Conservation (phyloP, 2,329 filamentous ascomycete species). For the Neoscytalidium dimidiatum region DNA sequence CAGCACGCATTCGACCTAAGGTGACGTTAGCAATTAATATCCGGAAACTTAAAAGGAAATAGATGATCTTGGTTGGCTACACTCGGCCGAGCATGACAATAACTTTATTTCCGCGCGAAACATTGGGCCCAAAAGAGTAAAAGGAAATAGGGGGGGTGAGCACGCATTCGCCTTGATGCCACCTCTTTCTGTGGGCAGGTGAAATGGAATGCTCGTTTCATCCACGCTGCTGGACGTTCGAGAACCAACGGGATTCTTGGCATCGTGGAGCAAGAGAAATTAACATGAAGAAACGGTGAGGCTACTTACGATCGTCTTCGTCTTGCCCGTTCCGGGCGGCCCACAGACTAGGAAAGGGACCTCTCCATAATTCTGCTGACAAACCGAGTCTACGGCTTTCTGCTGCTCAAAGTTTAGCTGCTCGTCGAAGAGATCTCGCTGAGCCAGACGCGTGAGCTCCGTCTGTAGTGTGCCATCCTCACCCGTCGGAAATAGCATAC, state of each 20-base stretch:
- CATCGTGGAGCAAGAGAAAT: not conserved
- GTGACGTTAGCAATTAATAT: not conserved
- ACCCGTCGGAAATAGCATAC: conserved; percentile 48
- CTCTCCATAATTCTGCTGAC: conserved; percentile 43
- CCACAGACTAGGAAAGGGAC: conserved; percentile 52
- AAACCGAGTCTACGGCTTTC: conserved; percentile 47
- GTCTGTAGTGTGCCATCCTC: conserved; percentile 42
- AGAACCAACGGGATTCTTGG: not conserved
- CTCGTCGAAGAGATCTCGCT: conserved; percentile 40
- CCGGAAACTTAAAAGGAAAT: not conserved
- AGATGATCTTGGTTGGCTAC: not conserved
- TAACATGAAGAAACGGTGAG: not conserved
- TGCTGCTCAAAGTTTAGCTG: conserved; percentile 52
- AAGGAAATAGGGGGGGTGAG: not conserved
- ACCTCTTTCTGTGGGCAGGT: not conserved
- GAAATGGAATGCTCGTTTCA: not conserved
- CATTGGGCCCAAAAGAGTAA: not conserved
- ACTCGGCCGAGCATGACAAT: not conserved
- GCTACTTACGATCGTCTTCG: conserved; percentile 48
- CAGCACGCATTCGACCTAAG: not conserved
- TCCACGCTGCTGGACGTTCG: not conserved
- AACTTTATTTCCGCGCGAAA: not conserved
- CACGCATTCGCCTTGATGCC: not conserved
- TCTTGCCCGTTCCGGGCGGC: conserved; percentile 56
- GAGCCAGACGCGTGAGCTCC: conserved; percentile 35